Base-by-base conservation (phyloP, 345 rosid genomes). In the Cardamine chenopodiifolia region DNA sequence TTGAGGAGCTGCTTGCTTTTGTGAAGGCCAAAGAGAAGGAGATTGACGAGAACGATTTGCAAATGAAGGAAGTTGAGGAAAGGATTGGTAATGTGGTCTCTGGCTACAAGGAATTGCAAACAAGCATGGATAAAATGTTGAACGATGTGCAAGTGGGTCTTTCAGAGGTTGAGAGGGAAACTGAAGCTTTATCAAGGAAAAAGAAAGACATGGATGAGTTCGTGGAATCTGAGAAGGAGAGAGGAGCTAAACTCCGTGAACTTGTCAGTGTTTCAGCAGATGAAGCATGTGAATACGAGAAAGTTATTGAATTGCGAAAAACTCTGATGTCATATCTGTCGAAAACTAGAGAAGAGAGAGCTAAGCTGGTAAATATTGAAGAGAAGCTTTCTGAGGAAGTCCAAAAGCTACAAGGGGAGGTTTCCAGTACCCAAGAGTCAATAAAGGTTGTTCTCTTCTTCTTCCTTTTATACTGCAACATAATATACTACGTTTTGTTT, bases 311-410 rank as follows among this genome's bases (percentile, higher is more conserved):
- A 45, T 79, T 90, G 75, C 83, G 97, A 57, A 80, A 85, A 82
- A 78, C 68, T 74, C 67, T 90, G 13, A 83, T 85, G 82, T 70
- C 74, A 9, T 82, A 84, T 48, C 80, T 88, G 72, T 79, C 90
- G 15, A 85, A 89, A 76, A 84, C 88, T 57, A 82, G 74, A 78
- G 87, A 85, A 82, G 86, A 89, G 66, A 90, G 85, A 81, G 81
- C 73, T 11, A 85, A 84, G 78, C 86, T 89, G 49, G 86, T 83
- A 65, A 85, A 82, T 78, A 82, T 77, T 0, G 93, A 93, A 82
- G 89, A 87, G 73, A 86, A 83, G 67, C 94, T 93, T 77, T 82
- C 86, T 26, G 86, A 82, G 79, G 97, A 89, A 74, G 91, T 93
- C 59, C 91, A 83, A 62, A 67, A 12, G 75, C 85, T 90, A 79